Evolutionary conservation across 192 early-diverging fungal species (phyloP).

Genomic region (Umbelopsis vinacea): DNA sequence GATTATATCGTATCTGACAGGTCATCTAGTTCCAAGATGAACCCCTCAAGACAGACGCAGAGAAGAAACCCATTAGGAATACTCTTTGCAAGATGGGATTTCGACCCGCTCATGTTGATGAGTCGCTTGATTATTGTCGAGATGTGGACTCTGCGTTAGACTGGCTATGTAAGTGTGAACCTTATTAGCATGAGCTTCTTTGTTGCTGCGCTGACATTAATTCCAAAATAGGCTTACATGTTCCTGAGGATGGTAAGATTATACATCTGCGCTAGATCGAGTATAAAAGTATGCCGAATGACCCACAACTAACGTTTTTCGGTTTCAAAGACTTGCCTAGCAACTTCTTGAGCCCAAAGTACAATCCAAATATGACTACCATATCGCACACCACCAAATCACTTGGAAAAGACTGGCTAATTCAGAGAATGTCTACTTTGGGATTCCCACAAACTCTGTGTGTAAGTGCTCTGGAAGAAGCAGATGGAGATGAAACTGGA

Average conservation of each 20-base stretch:
- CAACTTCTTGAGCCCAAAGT: conserved; percentile 53
- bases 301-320: neutral
- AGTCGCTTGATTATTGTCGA: conserved; percentile 66
- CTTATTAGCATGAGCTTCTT: neutral
- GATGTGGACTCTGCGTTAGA: conserved; percentile 63
- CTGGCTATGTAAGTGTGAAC: conserved; percentile 73
- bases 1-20: neutral
- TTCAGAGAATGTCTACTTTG: conserved; percentile 59
- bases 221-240: conserved; percentile 60
- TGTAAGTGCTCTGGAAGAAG: conserved; percentile 48
- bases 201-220: neutral
- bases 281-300: neutral
- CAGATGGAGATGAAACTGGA: conserved; percentile 51
- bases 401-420: conserved; percentile 63
- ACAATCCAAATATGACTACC: conserved; percentile 58
- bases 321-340: conserved; percentile 51
- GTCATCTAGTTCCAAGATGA: conserved; percentile 1
- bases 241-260: conserved; percentile 81
- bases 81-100: conserved; percentile 70
- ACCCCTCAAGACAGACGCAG: conserved; percentile 21
- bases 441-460: conserved; percentile 62
- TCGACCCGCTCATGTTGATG: conserved; percentile 67
- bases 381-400: conserved; percentile 52
- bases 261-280: neutral
- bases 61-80: conserved; percentile 25